phyloP scores from a whole-genome alignment of 768 basidiomycete genomes.

The Candolleomyces aberdarensis region DNA sequence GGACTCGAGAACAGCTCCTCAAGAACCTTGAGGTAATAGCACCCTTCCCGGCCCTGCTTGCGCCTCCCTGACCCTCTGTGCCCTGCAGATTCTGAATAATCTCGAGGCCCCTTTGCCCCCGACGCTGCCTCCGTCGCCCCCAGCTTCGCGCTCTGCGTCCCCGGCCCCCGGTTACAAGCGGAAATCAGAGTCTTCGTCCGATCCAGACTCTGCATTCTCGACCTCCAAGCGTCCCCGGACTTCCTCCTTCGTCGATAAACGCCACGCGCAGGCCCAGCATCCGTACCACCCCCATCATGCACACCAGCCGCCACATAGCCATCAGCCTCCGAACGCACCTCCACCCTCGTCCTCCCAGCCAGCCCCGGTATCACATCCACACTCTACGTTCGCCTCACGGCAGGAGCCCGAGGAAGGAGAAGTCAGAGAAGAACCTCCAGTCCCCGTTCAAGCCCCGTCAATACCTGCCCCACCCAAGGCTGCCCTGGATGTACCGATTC shows the following conservation, averaged over 20 bases:
- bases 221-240: constrained; percentile 45
- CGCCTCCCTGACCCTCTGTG: constrained; percentile 9
- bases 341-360: constrained; percentile 21
- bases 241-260: constrained; percentile 25
- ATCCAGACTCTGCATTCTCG: constrained; percentile 27
- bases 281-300: constrained; percentile 21
- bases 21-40: constrained; percentile 42
- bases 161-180: constrained; percentile 47
- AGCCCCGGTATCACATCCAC: constrained; percentile 18
- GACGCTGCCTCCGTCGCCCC: constrained; percentile 49
- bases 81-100: constrained; percentile 38
- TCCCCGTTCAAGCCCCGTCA: constrained; percentile 18
- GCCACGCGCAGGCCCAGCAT: constrained; percentile 17
- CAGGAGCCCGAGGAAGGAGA: constrained; percentile 56
- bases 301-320: constrained; percentile 21
- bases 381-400: constrained; percentile 24
- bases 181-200: constrained; percentile 37
- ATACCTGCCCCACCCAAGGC: constrained; percentile 19
- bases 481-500: constrained; percentile 50
- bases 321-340: constrained; percentile 22
- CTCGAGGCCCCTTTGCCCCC: constrained; percentile 41
- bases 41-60: background rate
- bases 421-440: constrained; percentile 39
- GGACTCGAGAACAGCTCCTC: constrained; percentile 49
- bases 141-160: constrained; percentile 46